phyloP scores from a whole-genome alignment of 805 yeast species.

The Nakazawaea anatomiae region DNA sequence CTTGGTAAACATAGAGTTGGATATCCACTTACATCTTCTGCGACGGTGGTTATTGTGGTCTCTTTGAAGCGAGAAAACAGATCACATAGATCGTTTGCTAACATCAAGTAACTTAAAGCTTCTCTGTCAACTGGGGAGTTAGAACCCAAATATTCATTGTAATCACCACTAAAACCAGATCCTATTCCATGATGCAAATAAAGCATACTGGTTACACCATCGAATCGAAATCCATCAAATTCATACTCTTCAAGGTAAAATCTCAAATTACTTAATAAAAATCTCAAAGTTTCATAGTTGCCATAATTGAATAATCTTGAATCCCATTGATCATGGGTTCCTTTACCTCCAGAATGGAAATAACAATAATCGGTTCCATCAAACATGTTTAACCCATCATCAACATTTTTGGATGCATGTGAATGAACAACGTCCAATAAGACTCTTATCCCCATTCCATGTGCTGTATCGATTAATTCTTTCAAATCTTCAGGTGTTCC shows the following conservation, averaged over 20 bases:
- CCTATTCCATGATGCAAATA: constrained; percentile 92
- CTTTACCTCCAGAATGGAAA: constrained; percentile 84
- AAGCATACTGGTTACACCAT: constrained; percentile 93
- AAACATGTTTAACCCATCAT: constrained; percentile 87
- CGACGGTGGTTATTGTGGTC: constrained; percentile 56
- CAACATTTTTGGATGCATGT: constrained; percentile 91
- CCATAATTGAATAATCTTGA: constrained; percentile 93
- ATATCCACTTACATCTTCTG: constrained; percentile 97
- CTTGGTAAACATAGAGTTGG: constrained; percentile 86
- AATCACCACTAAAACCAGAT: constrained; percentile 83
- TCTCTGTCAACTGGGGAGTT: constrained; percentile 77
- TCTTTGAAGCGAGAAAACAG: constrained; percentile 39
- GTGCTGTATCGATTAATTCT: constrained; percentile 88
- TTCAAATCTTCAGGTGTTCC: constrained; percentile 96
- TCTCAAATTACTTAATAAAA: constrained; percentile 76
- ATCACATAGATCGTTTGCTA: constrained; percentile 77
- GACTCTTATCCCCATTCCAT: constrained; percentile 79
- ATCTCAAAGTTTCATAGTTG: constrained; percentile 83
- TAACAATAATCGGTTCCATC: constrained; percentile 95
- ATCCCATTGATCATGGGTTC: constrained; percentile 91
- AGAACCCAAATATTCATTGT: constrained; percentile 80
- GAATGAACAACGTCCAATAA: constrained; percentile 91
- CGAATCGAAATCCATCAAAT: constrained; percentile 95
- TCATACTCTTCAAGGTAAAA: constrained; percentile 76
- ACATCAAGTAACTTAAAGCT: constrained; percentile 79